These are phyloP conservation scores for Psilocybe mexicana DNA, from an alignment of 1,284 basidiomycete genomes.

Conservation along the genomic window DNA sequence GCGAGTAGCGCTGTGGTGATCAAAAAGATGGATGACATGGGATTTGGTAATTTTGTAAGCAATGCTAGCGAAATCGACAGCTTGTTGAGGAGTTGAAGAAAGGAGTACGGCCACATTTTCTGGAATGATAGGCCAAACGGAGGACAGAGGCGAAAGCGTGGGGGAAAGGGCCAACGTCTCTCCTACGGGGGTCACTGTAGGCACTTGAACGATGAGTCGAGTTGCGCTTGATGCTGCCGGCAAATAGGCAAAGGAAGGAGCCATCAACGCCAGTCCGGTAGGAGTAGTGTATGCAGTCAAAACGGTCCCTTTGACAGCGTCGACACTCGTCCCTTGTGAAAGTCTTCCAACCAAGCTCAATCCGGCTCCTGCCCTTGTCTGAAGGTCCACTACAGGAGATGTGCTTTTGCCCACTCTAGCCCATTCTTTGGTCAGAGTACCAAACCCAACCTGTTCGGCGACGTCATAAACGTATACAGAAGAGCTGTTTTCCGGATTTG, in stretches of 20 bases:
- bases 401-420: slow-evolving; percentile 39
- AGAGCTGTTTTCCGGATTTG: slow-evolving; percentile 54
- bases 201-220: slow-evolving; percentile 78
- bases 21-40: slow-evolving; percentile 80
- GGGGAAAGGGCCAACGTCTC: slow-evolving; percentile 72
- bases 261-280: slow-evolving; percentile 75
- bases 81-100: slow-evolving; percentile 80
- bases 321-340: slow-evolving; percentile 74
- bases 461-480: slow-evolving; percentile 80
- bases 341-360: slow-evolving; percentile 81
- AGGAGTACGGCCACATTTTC: slow-evolving; percentile 76
- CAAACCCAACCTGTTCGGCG: slow-evolving; percentile 79
- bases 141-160: slow-evolving; percentile 67
- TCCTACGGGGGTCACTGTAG: slow-evolving; percentile 65
- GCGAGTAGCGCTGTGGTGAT: slow-evolving; percentile 69
- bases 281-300: slow-evolving; percentile 80
- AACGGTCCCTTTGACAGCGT: slow-evolving; percentile 54
- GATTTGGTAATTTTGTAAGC: slow-evolving; percentile 61
- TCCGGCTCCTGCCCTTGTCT: slow-evolving; percentile 89
- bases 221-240: slow-evolving; percentile 60
- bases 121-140: slow-evolving; percentile 62
- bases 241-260: slow-evolving; percentile 66
- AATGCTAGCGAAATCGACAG: slow-evolving; percentile 69
- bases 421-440: slow-evolving; percentile 67
- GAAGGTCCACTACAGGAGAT: slow-evolving; percentile 67